Percentiles rank a stretch among this genome's conserved stretches.
These are phyloP conservation scores for Sugiyamaella sp. DNA, from an alignment of 1,139 yeast genomes.

Conservation along the genomic window DNA sequence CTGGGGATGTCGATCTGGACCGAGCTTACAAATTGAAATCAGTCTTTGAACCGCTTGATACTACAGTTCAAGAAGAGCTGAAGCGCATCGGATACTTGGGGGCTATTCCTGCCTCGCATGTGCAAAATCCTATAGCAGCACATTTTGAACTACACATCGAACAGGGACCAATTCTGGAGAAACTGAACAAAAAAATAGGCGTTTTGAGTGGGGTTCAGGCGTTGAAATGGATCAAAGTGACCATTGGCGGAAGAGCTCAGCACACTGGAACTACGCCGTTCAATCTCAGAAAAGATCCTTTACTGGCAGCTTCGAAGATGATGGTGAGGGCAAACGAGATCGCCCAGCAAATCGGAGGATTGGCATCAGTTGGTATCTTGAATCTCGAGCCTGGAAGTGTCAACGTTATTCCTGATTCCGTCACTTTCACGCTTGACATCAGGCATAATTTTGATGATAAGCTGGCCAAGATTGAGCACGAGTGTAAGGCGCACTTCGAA, in stretches of 20 bases:
- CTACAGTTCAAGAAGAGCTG: conserved; percentile 56
- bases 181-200: conserved; percentile 58
- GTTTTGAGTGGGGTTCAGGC: conserved; percentile 71
- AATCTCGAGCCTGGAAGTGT: conserved; percentile 60
- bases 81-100: conserved; percentile 67
- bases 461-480: conserved; percentile 44
- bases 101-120: conserved; percentile 50
- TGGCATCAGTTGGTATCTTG: conserved; percentile 62
- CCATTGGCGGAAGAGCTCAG: conserved; percentile 61
- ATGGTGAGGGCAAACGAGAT: conserved; percentile 58
- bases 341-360: conserved; percentile 55
- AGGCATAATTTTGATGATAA: conserved; percentile 57
- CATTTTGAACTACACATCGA: conserved; percentile 78
- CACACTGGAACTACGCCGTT: conserved; percentile 80
- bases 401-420: conserved; percentile 69
- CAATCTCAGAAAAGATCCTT: conserved; percentile 60
- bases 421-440: conserved; percentile 52
- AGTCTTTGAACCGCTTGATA: conserved; percentile 54
- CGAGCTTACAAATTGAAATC: conserved; percentile 51
- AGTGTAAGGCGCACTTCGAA: conserved; percentile 48
- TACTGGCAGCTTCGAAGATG: conserved; percentile 60
- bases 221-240: conserved; percentile 60
- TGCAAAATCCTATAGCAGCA: conserved; percentile 59
- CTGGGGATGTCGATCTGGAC: conserved; percentile 52
- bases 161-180: conserved; percentile 72